phyloP scores from a whole-genome alignment of 2,329 filamentous ascomycete genomes.

The Juglanconis juglandina region DNA sequence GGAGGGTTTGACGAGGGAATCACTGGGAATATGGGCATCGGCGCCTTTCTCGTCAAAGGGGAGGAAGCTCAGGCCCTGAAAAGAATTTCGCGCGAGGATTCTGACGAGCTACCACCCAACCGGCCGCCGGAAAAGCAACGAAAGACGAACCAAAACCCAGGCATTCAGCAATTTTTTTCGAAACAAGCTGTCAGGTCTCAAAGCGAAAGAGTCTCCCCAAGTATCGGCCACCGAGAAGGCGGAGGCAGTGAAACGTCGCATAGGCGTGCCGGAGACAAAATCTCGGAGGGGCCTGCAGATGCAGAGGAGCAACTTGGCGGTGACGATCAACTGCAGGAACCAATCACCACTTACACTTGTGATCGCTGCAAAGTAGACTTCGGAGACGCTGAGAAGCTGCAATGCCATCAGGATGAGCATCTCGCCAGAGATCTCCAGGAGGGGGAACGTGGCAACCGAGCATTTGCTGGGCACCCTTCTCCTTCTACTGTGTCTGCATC shows the following conservation, averaged over 20 bases:
- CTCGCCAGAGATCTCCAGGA: constrained; percentile 81
- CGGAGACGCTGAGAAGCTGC: constrained; percentile 52
- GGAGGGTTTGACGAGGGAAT: constrained; percentile 89
- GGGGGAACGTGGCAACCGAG: constrained; percentile 52
- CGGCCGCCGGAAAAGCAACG: constrained; percentile 40
- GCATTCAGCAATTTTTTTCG: constrained; percentile 58
- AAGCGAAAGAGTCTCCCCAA: constrained; percentile 29
- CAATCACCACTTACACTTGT: constrained; percentile 49
- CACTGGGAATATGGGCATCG: constrained; percentile 80
- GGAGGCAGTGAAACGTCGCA: constrained; percentile 24
- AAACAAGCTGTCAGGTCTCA: constrained; percentile 24
- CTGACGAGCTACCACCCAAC: constrained; percentile 25
- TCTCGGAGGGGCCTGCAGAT: constrained; percentile 5
- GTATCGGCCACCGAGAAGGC: constrained; percentile 24
- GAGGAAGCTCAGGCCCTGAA: constrained; percentile 59
- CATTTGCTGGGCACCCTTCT: constrained; percentile 38
- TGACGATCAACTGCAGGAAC: constrained; percentile 30
- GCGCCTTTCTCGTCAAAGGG: constrained; percentile 76
- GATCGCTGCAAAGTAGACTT: constrained; percentile 63
- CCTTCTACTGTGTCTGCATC: constrained; percentile 24
- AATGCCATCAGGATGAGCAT: constrained; percentile 91
- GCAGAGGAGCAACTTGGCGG: constrained; percentile 21
- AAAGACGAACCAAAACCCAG: constrained; percentile 40
- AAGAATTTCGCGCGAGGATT: constrained; percentile 27
- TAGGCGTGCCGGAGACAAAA: constrained; percentile 17